Evolutionary conservation across 768 basidiomycete species (phyloP).

Genomic region (Russula compacta): DNA sequence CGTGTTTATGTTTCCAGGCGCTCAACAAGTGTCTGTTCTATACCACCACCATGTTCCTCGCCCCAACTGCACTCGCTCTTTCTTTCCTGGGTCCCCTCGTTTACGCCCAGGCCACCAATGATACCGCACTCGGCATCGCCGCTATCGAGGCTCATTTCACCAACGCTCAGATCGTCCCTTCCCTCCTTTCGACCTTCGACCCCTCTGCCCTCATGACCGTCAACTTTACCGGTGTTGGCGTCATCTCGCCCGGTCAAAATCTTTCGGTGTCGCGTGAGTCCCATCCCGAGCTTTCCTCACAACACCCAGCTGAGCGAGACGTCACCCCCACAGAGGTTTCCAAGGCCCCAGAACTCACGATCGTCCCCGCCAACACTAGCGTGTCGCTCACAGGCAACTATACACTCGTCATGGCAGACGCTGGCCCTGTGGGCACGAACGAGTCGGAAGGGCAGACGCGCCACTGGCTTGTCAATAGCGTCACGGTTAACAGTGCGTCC

Average conservation of each 20-base stretch:
- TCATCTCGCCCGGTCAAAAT: conserved; percentile 47
- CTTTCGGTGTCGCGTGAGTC: conserved; percentile 49
- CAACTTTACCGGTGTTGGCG: conserved; percentile 41
- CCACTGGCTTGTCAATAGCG: conserved; percentile 76
- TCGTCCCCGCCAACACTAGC: conserved; percentile 43
- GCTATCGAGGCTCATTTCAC: conserved; percentile 63
- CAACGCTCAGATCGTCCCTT: conserved; percentile 52
- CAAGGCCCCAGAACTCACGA: conserved; percentile 42
- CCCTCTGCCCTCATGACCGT: conserved; percentile 51
- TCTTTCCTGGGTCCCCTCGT: conserved; percentile 36
- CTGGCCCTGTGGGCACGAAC: conserved; percentile 55
- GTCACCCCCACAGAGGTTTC: conserved; percentile 39
- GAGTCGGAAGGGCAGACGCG: conserved; percentile 52
- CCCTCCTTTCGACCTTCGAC: conserved; percentile 47
- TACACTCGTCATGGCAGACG: conserved; percentile 71
- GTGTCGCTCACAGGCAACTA: conserved; percentile 40
- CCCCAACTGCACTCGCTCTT: conserved; percentile 23
- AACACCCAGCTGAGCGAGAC: not conserved
- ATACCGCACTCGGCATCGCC: conserved; percentile 37
- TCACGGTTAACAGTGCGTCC: conserved; percentile 36
- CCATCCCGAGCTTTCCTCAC: not conserved
- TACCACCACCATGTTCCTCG: conserved; percentile 2
- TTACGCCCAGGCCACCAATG: conserved; percentile 35
- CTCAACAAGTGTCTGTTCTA: too few relatives aligned
- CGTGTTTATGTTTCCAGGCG: not conserved